Base-by-base conservation (phyloP, 352 stramenopile genomes). In the Globisporangium cystogenes region DNA sequence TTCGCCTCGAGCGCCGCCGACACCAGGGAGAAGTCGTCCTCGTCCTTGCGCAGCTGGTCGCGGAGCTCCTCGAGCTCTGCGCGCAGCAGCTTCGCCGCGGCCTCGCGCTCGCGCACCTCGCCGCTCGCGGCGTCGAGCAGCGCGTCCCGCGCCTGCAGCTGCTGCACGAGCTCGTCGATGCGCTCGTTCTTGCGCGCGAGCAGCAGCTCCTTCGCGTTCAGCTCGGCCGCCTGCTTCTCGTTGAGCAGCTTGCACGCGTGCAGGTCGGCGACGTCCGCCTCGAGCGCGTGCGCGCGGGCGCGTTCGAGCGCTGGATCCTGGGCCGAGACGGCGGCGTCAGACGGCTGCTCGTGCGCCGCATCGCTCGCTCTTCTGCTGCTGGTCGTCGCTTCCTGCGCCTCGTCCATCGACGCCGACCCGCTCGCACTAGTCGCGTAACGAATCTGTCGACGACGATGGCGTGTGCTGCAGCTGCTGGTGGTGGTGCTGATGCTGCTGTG, bases 171-270 rank as follows among this genome's bases (percentile, higher is more conserved):
- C 46, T 89, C 74, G 7, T 87, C 72, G 18, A 89, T 76, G 35
- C 74, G 74, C 45, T 89, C 75, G 14, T 61, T 69, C 46, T 89
- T 89, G 5, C 76, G 62, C 7, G 64, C 43, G 6, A 89, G 64
- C 24, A 89, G 36, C 24, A 89, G 15, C n/a, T 87, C 74, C 47
- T 87, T 89, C 0, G 76, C 72, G 48, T 89, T 87, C 42, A 89
- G 61, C 57, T 84, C 75, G 0, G 78, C 78, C 5, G 52, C 62
- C 47, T 86, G 78, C 53, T 82, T 76, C 53, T 89, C 78, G 16
- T 68, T 53, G 0, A 74, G 59, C 12, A 87, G 59, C 61, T 89
- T 89, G 57, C 71, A 63, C 14, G 57, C 43, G 49, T 65, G 58
- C 33, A 39, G 33, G 11, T 18, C 33, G 14, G 33, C 12, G 14